These are phyloP conservation scores for Phialocephala subalpina DNA, from an alignment of 2,329 filamentous ascomycete genomes.

Conservation along the genomic window DNA sequence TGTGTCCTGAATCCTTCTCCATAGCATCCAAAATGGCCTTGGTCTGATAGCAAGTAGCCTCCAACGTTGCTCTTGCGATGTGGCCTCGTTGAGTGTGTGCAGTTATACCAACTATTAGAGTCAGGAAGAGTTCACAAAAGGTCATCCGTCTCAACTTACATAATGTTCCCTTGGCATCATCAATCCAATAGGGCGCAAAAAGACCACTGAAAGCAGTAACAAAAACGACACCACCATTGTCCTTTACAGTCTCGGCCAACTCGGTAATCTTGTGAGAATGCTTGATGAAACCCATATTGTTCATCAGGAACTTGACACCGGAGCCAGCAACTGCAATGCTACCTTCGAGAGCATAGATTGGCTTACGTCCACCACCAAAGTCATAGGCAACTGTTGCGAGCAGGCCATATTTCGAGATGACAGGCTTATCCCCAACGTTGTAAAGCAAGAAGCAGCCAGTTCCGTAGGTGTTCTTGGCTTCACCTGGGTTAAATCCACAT, in stretches of 20 bases:
- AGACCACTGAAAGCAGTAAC: conserved; percentile 78
- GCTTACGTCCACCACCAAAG: conserved; percentile 69
- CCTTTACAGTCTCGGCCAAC: conserved; percentile 67
- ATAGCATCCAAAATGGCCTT: conserved; percentile 78
- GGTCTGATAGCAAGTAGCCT: conserved; percentile 78
- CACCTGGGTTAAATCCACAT: conserved; percentile 77
- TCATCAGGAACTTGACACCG: conserved; percentile 76
- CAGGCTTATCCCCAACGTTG: conserved; percentile 81
- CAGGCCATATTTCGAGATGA: conserved; percentile 80
- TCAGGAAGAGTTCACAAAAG: conserved; percentile 21
- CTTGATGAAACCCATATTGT: conserved; percentile 69
- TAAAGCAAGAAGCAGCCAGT: conserved; percentile 87
- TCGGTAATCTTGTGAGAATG: conserved; percentile 70
- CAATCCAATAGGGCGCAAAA: conserved; percentile 80
- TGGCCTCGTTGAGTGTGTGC: conserved; percentile 75
- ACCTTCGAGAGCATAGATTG: conserved; percentile 79
- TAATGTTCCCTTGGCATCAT: conserved; percentile 76
- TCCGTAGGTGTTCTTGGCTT: conserved; percentile 87
- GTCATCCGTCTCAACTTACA: conserved; percentile 50
- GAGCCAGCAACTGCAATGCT: conserved; percentile 81
- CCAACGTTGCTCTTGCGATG: conserved; percentile 75
- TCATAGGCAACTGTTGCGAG: conserved; percentile 82
- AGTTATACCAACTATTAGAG: conserved; percentile 65
- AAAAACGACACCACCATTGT: conserved; percentile 74
- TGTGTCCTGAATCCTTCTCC: conserved; percentile 74